These are phyloP conservation scores for Fistulina hepatica DNA, from an alignment of 1,284 basidiomycete genomes.

Conservation along the genomic window DNA sequence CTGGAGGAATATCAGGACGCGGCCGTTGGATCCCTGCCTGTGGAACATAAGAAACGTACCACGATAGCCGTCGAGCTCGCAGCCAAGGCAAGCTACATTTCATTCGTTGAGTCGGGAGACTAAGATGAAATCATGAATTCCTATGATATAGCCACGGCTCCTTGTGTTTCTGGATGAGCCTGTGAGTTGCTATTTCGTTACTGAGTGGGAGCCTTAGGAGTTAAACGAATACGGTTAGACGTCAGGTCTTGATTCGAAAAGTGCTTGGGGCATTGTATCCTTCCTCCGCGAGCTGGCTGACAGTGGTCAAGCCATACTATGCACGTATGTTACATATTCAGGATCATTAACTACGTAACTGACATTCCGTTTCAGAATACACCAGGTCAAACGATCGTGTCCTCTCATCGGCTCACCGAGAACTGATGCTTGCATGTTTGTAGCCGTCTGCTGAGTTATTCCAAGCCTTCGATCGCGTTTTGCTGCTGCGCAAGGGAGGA, in stretches of 20 bases:
- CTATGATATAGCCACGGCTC: too few relatives aligned
- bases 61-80: conserved; percentile 87
- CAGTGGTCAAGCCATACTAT: conserved; percentile 74
- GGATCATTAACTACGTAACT: too few relatives aligned
- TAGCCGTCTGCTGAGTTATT: background rate
- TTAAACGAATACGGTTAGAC: too few relatives aligned
- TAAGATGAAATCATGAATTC: too few relatives aligned
- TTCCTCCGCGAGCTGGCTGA: conserved; percentile 79
- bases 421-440: background rate
- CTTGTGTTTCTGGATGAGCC: conserved; percentile 67
- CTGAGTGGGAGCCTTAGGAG: too few relatives aligned
- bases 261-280: conserved; percentile 76
- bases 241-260: conserved; percentile 77
- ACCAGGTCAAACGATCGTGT: conserved; percentile 53
- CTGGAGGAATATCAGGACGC: conserved; percentile 31
- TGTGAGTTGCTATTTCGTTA: too few relatives aligned
- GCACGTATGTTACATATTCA: conserved; percentile 42
- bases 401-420: background rate
- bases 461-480: conserved; percentile 32
- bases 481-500: conserved; percentile 44
- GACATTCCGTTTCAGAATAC: too few relatives aligned
- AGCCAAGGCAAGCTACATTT: conserved; percentile 46
- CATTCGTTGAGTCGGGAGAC: too few relatives aligned
- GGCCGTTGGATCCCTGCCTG: conserved; percentile 48
- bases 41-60: conserved; percentile 77